These are phyloP conservation scores for Coemansia sp. DNA, from an alignment of 192 early-diverging fungal species.

Conservation along the genomic window DNA sequence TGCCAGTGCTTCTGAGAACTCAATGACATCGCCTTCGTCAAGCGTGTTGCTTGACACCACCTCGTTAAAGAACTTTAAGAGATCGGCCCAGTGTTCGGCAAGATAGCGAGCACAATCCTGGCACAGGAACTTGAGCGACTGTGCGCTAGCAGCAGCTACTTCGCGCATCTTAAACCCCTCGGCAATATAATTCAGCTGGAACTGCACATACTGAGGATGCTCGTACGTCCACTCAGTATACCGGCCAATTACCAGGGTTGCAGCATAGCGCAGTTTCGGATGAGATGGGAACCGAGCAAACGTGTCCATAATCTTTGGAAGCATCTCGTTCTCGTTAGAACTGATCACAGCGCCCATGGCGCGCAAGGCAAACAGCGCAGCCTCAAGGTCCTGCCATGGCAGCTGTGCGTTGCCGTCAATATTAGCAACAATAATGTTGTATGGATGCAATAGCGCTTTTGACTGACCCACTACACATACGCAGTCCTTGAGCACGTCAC, in stretches of 20 bases:
- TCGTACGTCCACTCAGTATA: conserved; percentile 91
- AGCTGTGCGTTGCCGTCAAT: conserved; percentile 39
- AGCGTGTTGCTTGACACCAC: conserved; percentile 63
- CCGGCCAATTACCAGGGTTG: conserved; percentile 92
- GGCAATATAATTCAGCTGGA: conserved; percentile 90
- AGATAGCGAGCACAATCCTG: conserved; percentile 84
- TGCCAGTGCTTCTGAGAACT: conserved; percentile 88
- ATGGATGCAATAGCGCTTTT: conserved; percentile 70
- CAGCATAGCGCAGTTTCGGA: conserved; percentile 94
- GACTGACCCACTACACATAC: conserved; percentile 79
- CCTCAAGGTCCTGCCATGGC: conserved; percentile 94
- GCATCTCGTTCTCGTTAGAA: conserved; percentile 66
- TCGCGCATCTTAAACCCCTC: conserved; percentile 89
- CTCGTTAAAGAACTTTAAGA: conserved; percentile 83
- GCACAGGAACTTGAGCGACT: conserved; percentile 87
- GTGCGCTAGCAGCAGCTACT: conserved; percentile 79
- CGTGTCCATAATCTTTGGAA: conserved; percentile 92
- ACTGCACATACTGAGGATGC: conserved; percentile 89
- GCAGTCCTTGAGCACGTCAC: conserved; percentile 96
- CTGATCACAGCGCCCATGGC: conserved; percentile 88
- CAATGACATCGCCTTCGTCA: conserved; percentile 66
- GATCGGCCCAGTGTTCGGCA: conserved; percentile 72
- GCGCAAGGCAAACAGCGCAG: conserved; percentile 89
- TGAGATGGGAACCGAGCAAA: conserved; percentile 84
- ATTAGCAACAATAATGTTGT: conserved; percentile 54